Base-by-base conservation (phyloP, 1,139 yeast species). In the Kodamaea sp. region DNA sequence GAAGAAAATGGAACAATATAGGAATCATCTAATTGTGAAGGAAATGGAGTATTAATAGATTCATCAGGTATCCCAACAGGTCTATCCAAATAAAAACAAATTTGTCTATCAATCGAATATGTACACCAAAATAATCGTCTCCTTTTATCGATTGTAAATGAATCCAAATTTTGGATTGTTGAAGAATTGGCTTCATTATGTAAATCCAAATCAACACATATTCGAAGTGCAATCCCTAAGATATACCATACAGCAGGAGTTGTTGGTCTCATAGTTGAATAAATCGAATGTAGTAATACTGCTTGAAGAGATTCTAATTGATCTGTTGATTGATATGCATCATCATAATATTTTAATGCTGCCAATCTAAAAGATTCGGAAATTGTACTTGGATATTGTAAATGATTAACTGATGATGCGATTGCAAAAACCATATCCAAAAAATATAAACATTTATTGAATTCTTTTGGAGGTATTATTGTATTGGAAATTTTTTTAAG, bases 221-320 rank as follows among this genome's bases (percentile, higher is more conserved):
- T 61, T 41, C 96, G 70, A 36, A 87, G 60, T 0, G 92, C 92
- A 6, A 87, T 78, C 0, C 96, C 96, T 45, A 87, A 66, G 1
- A 86, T 79, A 54, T 87, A 87, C 97, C 97, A 89, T n/a, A 87
- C 87, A 2, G 96, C 94, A 0, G 96, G 96, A 4, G 79, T 78
- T 1, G 84, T 77, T 0, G 90, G 89, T 46, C 88, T 67, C 89
- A 83, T 71, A 22, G 78, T 72, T 2, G 95, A 80, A 54, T 84
- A 89, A 5, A 81, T 57, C 0, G 94, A 79, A 31, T 84, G 63
- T 20, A 87, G 63, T 25, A 89, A 57, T 11, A 86, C 67, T 0
- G 90, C 92, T 54, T 85, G 90, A 2, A 89, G 61, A 1, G 85
- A 73, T 51, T 84, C 94, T 34, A 87, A 62, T 30, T 82, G 73